Evolutionary conservation across 306 rosid genomes (phyloP), one percentile per base, ranked within the genome.

Genomic region (Acacia confusa): DNA sequence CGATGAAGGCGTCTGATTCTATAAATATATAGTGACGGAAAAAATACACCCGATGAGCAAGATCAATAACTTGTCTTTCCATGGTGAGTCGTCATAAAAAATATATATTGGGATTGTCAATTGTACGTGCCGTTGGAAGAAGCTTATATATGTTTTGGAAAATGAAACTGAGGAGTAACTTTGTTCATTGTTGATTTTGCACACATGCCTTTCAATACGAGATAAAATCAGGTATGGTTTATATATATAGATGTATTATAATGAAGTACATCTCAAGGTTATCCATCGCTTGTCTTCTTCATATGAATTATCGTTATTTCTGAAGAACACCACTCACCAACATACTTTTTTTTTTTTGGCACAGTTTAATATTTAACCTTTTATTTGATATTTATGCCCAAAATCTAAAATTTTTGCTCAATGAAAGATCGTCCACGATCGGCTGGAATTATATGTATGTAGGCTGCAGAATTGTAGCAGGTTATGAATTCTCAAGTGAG

Each of bases 21-120:
- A 69, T 10, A 60, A n/a, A n/a, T 48, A 4, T 16, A 48, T 48
- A 48, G 10, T 24, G 66, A 25, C 22, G 17, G 45, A 55, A 14
- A 40, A 63, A 19, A 55, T 43, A 45, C 8, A 69, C 16, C 4
- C 8, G 43, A 74, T 12, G 43, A 74, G 75, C 65, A 84, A 84
- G 38, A 73, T 74, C 58, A 55, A 36, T 36, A 36, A 32, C 11
- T 53, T 78, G 40, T 57, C 58, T 65, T 74, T 69, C 72, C 78
- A 70, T 48, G 89, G 90, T 86, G 84, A 84, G 91, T 77, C 64
- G 25, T 22, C 73, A 13, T 79, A 60, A 25, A 47, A 76, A 6
- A 65, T 70, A 16, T 79, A 69, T n/a, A 50, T 77, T 80, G 52
- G 52, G 48, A 71, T 81, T 77, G 71, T 77, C 84, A 45, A 71